Base-by-base conservation (phyloP, 73 alveolate species). In the Uronychia setigera region DNA sequence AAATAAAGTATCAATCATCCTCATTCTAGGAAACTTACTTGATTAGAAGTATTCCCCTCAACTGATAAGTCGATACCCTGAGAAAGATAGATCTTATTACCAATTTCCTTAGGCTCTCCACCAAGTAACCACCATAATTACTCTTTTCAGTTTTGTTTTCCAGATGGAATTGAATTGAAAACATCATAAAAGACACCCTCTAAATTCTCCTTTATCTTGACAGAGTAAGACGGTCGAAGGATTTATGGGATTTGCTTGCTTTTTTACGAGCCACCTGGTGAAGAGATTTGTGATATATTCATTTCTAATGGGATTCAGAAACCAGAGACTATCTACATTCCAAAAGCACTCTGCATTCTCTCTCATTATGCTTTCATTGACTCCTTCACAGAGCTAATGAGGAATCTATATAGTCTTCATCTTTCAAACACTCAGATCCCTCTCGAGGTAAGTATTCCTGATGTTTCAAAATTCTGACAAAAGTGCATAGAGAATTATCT, bases 311-410 rank as follows among this genome's bases (percentile, higher is more conserved):
- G 76, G 29, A 58, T 79, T 34, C 35, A 46, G 26, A 77, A 87
- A 26, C 80, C 86, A 0, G 87, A 86, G 35, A 87, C 67, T 19
- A 58, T 90, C 1, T 91, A 30, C 81, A 80, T 90, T 26, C 83
- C 80, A 35, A 93, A 93, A 74, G 95, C 96, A 0, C 79, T 93
- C 35, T 90, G 95, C 77, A 46, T 93, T 0, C 75, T 93, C 25
- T 86, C 94, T 1, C 95, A 93, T 87, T 93, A 91, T 80, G 85
- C 97, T 0, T 93, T 90, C 80, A 86, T 87, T 80, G 87, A 81
- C 59, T 85, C 84, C 26, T 93, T 67, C 81, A 80, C 81, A 33
- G 97, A 93, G 76, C 80, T 89, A 57, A 74, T 93, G 80, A 93
- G 87, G 34, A 35, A 88, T 33, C 82, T 93, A n/a, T 93, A 90